These are phyloP conservation scores for Tetrastigma voinierianum DNA, from an alignment of 164 flowering plant species.

Conservation along the genomic window DNA sequence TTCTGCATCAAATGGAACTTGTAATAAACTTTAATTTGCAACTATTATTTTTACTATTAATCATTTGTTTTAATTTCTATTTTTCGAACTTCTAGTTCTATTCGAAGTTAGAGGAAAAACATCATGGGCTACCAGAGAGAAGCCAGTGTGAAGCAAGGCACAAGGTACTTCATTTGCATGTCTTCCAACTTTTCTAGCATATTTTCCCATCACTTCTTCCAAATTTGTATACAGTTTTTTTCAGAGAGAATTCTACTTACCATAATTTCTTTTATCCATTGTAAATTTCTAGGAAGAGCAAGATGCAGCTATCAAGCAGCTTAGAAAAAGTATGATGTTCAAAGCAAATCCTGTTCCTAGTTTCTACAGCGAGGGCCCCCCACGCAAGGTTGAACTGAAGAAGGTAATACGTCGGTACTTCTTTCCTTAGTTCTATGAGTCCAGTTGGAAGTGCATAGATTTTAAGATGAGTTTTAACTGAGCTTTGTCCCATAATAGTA, in stretches of 20 bases:
- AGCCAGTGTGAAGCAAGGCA: constrained; percentile 71
- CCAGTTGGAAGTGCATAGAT: too few relatives aligned
- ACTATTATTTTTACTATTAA: neutral
- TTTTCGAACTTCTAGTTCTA: constrained; percentile 45
- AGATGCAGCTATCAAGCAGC: constrained; percentile 79
- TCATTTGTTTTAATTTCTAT: neutral
- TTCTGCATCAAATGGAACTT: neutral
- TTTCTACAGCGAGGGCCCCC: constrained; percentile 88
- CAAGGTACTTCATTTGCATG: constrained; percentile 43
- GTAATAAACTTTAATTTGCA: neutral
- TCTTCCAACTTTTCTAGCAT: too few relatives aligned
- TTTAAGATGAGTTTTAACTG: too few relatives aligned
- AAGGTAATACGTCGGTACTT: constrained; percentile 51
- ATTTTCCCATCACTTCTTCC: neutral
- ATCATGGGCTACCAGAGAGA: constrained; percentile 74
- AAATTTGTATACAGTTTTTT: neutral
- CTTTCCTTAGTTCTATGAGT: neutral
- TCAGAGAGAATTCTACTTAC: too few relatives aligned
- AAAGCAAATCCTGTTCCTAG: constrained; percentile 96
- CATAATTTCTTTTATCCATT: neutral
- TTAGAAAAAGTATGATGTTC: constrained; percentile 69
- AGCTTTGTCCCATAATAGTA: too few relatives aligned
- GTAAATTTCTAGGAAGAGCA: constrained; percentile 69
- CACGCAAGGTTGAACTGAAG: constrained; percentile 84
- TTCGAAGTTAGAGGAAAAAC: constrained; percentile 76